A percentile compares a stretch with the other conserved stretches of the same genome.
These are phyloP conservation scores for Podospora bellae-mahoneyi DNA, from an alignment of 495 filamentous ascomycete genomes.

Conservation along the genomic window DNA sequence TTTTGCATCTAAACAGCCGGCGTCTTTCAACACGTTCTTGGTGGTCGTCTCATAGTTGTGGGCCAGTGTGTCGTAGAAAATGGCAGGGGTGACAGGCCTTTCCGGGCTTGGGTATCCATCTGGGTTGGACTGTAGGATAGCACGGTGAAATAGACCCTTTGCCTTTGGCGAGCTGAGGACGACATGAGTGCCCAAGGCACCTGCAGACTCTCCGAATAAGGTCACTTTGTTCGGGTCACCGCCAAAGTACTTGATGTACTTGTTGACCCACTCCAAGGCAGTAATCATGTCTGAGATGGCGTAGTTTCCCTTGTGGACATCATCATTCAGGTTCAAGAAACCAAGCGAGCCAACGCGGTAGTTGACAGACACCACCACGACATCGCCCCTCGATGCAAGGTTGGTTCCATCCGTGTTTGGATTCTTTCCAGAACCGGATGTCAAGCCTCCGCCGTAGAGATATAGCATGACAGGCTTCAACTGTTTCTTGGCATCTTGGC, in stretches of 20 bases:
- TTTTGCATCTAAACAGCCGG: conserved; percentile 32
- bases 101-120: conserved; percentile 33
- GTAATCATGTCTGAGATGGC: conserved; percentile 30
- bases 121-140: conserved; percentile 41
- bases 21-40: conserved; percentile 30
- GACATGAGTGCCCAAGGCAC: conserved; percentile 32
- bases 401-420: conserved; percentile 42
- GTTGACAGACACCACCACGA: conserved; percentile 42
- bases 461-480: conserved; percentile 41
- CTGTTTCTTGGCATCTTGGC: conserved; percentile 11
- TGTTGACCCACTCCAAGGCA: conserved; percentile 60
- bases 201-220: conserved; percentile 57
- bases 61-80: conserved; percentile 32
- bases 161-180: conserved; percentile 39
- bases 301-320: conserved; percentile 34
- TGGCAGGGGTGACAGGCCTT: conserved; percentile 18
- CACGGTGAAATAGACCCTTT: conserved; percentile 40
- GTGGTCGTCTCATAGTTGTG: conserved; percentile 34
- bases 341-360: conserved; percentile 31
- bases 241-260: conserved; percentile 62
- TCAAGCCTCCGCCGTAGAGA: conserved; percentile 39
- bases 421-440: conserved; percentile 35
- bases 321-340: conserved; percentile 33
- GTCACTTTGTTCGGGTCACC: conserved; percentile 61
- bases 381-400: conserved; percentile 45